A percentile compares a stretch with the other conserved stretches of the same genome.
Conservation (phyloP, 1,284 basidiomycete genomes). For the Ceratobasidium sp. region DNA sequence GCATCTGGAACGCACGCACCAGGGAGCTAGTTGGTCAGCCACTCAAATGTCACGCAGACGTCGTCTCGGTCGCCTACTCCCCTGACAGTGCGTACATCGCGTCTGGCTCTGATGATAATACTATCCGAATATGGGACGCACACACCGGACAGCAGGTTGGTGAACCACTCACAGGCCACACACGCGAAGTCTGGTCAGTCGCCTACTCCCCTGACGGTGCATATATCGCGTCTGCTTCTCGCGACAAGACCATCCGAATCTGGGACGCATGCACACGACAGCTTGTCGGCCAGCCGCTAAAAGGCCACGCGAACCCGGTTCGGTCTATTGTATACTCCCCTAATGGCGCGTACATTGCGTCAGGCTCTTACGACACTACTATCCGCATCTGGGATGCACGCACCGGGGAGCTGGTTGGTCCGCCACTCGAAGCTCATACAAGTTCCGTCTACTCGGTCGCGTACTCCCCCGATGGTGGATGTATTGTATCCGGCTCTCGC, state of each 20-base stretch:
- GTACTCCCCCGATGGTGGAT: neutral
- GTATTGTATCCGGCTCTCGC: too few relatives aligned
- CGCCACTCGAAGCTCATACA: neutral
- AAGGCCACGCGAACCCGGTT: neutral
- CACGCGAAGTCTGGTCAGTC: neutral
- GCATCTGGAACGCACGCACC: too few relatives aligned
- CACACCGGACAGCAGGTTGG: too few relatives aligned
- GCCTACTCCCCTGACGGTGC: too few relatives aligned
- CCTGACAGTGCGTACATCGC: neutral
- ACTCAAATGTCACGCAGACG: too few relatives aligned
- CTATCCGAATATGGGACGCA: neutral
- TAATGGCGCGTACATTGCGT: neutral
- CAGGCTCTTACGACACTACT: neutral
- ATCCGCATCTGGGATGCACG: neutral
- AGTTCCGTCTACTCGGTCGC: neutral
- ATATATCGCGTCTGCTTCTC: too few relatives aligned
- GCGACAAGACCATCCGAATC: too few relatives aligned
- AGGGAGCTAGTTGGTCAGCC: too few relatives aligned
- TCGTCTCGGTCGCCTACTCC: too few relatives aligned
- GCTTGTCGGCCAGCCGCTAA: neutral
- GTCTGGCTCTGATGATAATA: neutral
- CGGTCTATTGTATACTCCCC: slow-evolving; percentile 1
- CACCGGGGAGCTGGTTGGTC: neutral
- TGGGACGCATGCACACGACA: too few relatives aligned
- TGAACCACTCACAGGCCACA: slow-evolving; percentile 17